phyloP scores from a whole-genome alignment of 371 early-diverging fungal species.

The Circinella umbellata region DNA sequence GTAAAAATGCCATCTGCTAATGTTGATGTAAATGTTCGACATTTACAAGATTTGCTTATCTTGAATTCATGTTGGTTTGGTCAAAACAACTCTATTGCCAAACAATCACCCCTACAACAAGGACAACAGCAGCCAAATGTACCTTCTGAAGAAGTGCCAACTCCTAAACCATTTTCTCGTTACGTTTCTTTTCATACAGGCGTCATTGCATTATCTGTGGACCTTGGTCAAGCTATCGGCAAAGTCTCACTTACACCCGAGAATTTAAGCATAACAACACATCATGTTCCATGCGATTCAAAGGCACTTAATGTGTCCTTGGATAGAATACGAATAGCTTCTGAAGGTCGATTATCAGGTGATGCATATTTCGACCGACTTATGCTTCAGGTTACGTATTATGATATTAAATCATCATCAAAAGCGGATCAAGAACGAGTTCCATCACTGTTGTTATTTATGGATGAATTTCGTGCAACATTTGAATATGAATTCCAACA shows the following conservation, averaged over 20 bases:
- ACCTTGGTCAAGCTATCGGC: conserved; percentile 82
- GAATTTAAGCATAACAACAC: conserved; percentile 48
- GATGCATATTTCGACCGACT: conserved; percentile 41
- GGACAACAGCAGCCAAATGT: background rate
- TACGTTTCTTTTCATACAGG: conserved; percentile 57
- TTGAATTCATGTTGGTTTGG: conserved; percentile 74
- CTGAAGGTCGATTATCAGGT: conserved; percentile 69
- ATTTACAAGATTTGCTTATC: conserved; percentile 78
- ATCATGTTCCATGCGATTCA: conserved; percentile 51
- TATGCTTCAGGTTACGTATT: conserved; percentile 22
- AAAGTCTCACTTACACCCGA: conserved; percentile 58
- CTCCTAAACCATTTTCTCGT: conserved; percentile 50
- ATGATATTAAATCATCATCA: conserved; percentile 2
- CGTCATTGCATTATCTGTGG: conserved; percentile 60
- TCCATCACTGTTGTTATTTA: conserved; percentile 24
- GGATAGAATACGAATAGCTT: conserved; percentile 46
- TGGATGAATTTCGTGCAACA: conserved; percentile 48
- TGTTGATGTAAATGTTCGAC: conserved; percentile 73
- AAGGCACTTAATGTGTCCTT: conserved; percentile 45
- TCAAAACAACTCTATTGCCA: conserved; percentile 23
- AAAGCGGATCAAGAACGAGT: background rate
- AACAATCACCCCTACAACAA: background rate
- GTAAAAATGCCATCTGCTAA: conserved; percentile 62
- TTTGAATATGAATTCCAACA: conserved; percentile 77
- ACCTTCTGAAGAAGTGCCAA: background rate